Evolutionary conservation across 306 rosid species (phyloP).

Genomic region (Rubus idaeus): DNA sequence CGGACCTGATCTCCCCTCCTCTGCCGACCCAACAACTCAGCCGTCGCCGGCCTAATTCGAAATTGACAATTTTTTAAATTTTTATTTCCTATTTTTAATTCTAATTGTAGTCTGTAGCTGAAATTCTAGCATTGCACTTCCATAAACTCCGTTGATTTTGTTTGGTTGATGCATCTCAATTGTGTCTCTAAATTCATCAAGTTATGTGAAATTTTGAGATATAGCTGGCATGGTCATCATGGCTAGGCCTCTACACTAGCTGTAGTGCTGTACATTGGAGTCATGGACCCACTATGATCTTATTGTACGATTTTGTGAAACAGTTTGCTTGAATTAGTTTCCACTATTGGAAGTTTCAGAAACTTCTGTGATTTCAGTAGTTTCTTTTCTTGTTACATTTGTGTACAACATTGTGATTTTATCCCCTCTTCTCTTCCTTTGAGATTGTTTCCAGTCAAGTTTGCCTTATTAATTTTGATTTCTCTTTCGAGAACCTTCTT

Average conservation of each 20-base stretch:
- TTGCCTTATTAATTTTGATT: background rate
- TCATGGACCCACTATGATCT: background rate
- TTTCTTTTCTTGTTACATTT: background rate
- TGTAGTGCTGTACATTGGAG: slow-evolving; percentile 7
- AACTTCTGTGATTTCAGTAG: slow-evolving; percentile 14
- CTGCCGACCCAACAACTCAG: slow-evolving; percentile 87
- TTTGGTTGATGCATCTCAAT: slow-evolving; percentile 1
- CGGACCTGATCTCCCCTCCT: slow-evolving; percentile 84
- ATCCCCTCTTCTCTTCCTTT: background rate
- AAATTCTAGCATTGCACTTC: slow-evolving; percentile 19
- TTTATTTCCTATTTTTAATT: background rate
- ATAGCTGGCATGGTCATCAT: slow-evolving; percentile 5
- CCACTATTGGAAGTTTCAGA: slow-evolving; percentile 3
- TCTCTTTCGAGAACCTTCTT: slow-evolving; percentile 11
- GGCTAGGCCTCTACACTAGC: slow-evolving; percentile 14
- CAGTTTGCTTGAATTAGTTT: slow-evolving; percentile 23
- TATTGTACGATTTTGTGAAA: background rate
- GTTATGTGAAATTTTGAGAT: background rate
- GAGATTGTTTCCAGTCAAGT: background rate
- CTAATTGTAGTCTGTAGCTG: background rate
- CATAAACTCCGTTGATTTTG: background rate
- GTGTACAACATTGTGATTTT: background rate
- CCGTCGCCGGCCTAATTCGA: slow-evolving; percentile 59
- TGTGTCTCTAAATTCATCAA: slow-evolving; percentile 10
- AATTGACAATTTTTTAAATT: background rate